Base-by-base conservation (phyloP, 805 yeast genomes). In the Nakazawaea laoshanensis region DNA sequence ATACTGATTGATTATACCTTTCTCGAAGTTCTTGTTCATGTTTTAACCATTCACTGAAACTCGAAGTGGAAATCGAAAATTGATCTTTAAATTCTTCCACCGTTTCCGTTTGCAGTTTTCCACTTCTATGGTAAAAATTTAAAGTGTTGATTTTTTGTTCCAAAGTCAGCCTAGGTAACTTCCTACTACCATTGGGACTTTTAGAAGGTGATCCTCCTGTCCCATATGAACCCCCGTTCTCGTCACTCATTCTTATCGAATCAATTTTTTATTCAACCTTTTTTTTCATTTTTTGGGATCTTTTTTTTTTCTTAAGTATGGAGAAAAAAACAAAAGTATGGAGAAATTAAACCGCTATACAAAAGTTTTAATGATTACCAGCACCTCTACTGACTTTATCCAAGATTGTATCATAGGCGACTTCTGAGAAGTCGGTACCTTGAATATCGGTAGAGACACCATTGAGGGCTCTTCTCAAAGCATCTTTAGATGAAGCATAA, bases 351-450 rank as follows among this genome's bases (percentile, higher is more conserved):
- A n/a, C n/a, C n/a, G n/a, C n/a, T n/a, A n/a, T n/a, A n/a, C n/a
- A n/a, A n/a, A n/a, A n/a, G n/a, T n/a, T 26, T 55, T 61, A 70
- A 50, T 70, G 77, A 44, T 71, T 64, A 32, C 77, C 79, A 43
- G 87, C 83, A 54, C 84, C 88, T 61, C 77, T 79, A 57, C 86
- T 74, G 49, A 88, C 96, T 59, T 67, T 82, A 55, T 84, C 96
- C 59, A 88, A 73, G 39, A 92, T 92, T 45, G 88, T 70, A 57
- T 89, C 98, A 62, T 81, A 85, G 44, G 95, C 84, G 47, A 92
- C 96, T 72, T 92, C 98, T 42, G 94, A 79, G 65, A 78, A 88
- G 63, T 92, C 98, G 39, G 98, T 92, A 56, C 97, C 98, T 70
- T 92, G 98, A 53, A 92, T 71, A 55, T 92, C 98, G 47, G 95